These are phyloP conservation scores for Casuarina cunninghamiana DNA, from an alignment of 306 rosid genomes.

Conservation along the genomic window DNA sequence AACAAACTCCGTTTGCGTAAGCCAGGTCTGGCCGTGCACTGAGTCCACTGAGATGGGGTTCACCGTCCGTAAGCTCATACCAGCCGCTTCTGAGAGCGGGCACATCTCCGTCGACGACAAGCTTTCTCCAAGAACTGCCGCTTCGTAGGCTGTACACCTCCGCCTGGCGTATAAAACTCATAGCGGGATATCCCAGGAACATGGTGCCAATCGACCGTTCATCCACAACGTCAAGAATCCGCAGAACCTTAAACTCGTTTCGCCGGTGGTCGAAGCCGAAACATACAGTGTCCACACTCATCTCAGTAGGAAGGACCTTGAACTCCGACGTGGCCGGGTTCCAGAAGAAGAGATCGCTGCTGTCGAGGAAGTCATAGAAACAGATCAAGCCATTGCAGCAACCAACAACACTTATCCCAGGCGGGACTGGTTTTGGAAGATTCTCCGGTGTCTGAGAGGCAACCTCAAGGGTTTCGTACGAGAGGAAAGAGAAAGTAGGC, in stretches of 20 bases:
- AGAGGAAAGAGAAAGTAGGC: neutral
- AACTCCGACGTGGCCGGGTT: neutral
- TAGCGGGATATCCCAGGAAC: neutral
- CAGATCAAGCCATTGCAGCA: conserved; percentile 1
- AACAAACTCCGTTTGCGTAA: neutral
- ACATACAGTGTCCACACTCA: neutral
- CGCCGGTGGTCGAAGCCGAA: neutral
- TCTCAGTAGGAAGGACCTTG: neutral
- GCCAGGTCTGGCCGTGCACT: neutral
- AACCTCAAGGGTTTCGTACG: neutral
- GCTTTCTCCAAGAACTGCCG: neutral
- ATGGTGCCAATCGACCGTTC: neutral
- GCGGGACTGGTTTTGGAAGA: neutral
- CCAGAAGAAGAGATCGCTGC: neutral
- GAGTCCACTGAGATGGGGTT: neutral
- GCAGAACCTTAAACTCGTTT: neutral
- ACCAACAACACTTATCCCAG: neutral
- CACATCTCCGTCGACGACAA: neutral
- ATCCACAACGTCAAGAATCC: neutral
- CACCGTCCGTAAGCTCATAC: too few species aligned
- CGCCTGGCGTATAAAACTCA: too few species aligned
- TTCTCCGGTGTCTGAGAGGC: neutral
- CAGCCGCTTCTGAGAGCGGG: neutral
- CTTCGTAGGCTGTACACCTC: neutral
- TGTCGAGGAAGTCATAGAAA: neutral